Evolutionary conservation across 225 moss, liverwort and hornwort genomes (phyloP).

Genomic region (Polytrichum formosum): DNA sequence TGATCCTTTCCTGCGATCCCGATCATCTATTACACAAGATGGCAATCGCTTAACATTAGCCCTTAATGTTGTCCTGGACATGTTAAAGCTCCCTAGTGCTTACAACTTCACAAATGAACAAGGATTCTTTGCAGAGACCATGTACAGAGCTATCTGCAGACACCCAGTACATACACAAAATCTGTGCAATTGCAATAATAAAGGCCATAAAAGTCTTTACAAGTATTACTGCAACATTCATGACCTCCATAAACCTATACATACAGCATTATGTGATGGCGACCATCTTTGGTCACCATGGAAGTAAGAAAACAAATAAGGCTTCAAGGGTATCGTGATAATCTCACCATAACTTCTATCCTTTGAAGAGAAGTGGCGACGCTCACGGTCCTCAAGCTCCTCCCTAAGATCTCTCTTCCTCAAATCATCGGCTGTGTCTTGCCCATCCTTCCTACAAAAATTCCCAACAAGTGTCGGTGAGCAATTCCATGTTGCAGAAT

Average conservation of each 20-base stretch:
- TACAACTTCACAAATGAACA: too few species aligned
- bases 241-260: neutral
- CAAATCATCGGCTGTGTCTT: constrained; percentile 82
- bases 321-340: neutral
- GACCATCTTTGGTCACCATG: neutral
- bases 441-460: constrained; percentile 79
- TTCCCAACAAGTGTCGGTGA: too few species aligned
- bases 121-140: too few species aligned
- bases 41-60: neutral
- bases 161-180: too few species aligned
- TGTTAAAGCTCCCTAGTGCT: too few species aligned
- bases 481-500: too few species aligned
- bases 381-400: constrained; percentile 93
- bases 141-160: too few species aligned
- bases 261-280: neutral
- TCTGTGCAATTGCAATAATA: too few species aligned
- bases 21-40: constrained; percentile 51
- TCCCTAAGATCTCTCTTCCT: constrained; percentile 85
- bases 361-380: constrained; percentile 89
- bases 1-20: constrained; percentile 79
- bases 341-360: constrained; percentile 68
- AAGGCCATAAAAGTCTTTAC: too few species aligned
- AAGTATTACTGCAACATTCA: too few species aligned
- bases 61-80: neutral
- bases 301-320: neutral